Evolutionary conservation across 164 flowering plant genomes (phyloP), one percentile per base, ranked within the genome.

Genomic region (Dillenia suffruticosa): DNA sequence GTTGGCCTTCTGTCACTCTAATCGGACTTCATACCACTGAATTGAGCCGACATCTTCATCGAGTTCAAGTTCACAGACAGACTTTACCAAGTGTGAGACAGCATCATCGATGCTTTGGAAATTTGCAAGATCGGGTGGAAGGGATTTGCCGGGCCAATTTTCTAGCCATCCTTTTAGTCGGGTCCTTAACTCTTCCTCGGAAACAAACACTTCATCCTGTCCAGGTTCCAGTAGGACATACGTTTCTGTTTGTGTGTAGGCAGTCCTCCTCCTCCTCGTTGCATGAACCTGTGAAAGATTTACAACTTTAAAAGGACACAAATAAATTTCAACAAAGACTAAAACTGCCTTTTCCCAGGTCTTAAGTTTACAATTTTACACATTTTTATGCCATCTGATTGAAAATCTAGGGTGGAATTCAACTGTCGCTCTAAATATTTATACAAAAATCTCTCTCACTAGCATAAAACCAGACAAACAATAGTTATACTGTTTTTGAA

Each of bases 61-160:
- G 15, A 93, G 80, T 68, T 90, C 94, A 45, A 93, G 89, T 67
- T 90, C 98, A 61, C 97, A 93, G 16, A 84, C 97, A 49, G 88
- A 82, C 52, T 72, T 81, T 2, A 92, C 82, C 10, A 90, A 77
- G 79, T 70, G 85, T 9, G 84, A 66, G 55, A 87, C 92, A 50
- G 94, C 92, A 54, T 84, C 94, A 60, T 88, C 89, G 11, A 73
- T 66, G 57, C 73, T 62, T 24, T 76, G 79, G 56, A 81, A 87
- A 69, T 70, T 78, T 2, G 90, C 85, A 56, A 92, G 95, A 65
- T 92, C 96, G 8, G 80, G 85, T 0, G 96, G 97, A 57, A 92
- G 77, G 11, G 73, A 19, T 26, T 72, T 63, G n/a, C 72, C 81
- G 3, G 92, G 88, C 98, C 97, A 93, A 19, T 85, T 88, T 56